Evolutionary conservation across 495 filamentous ascomycete species (phyloP), one percentile per base, ranked within the genome.

Genomic region (Tuber borchii): DNA sequence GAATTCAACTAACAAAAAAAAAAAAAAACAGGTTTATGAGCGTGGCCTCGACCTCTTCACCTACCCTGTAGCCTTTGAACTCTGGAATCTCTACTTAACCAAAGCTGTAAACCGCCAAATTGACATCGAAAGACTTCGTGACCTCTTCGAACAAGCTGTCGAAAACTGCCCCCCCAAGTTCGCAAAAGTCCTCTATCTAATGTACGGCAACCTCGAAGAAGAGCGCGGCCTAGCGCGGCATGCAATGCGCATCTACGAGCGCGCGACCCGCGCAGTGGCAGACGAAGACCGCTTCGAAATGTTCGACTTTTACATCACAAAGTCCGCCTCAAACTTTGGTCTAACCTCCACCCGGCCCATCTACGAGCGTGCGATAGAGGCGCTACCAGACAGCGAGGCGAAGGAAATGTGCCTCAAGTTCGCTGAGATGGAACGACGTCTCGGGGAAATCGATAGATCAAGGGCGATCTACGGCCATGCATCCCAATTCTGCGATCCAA

Each of bases 221-320:
- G 96, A 98, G 82, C 89, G 95, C 19, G 95, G 95, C 22, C 89
- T 99, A 26, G 94, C 95, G n/a, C 88, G 95, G 69, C 95, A 97
- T 82, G 96, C 96, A 39, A 98, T 99, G 95, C 90, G 95, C 43
- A 99, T 99, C 75, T 99, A 99, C 84, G 95, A 99, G 84, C 92
- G 95, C 71, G 95, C 96, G 40, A 98, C 95, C 26, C 92, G 95
- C 6, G 93, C 95, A 22, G 96, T 99, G 12, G 92, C 93, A 26
- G 95, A 99, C 83, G 95, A 97, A 80, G 94, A 98, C 82, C 87
- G 93, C 17, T 91, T 93, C 79, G 96, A 97, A 83, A 97, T 99
- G 93, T 99, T 97, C 86, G 95, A 97, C 83, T 97, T 97, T 83
- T 99, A 98, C 87, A 97, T 99, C 83, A 97, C 96, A 70, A 98